Evolutionary conservation across 495 filamentous ascomycete species (phyloP), one percentile per base, ranked within the genome.

Genomic region (Hypoxylon lienhwacheense): DNA sequence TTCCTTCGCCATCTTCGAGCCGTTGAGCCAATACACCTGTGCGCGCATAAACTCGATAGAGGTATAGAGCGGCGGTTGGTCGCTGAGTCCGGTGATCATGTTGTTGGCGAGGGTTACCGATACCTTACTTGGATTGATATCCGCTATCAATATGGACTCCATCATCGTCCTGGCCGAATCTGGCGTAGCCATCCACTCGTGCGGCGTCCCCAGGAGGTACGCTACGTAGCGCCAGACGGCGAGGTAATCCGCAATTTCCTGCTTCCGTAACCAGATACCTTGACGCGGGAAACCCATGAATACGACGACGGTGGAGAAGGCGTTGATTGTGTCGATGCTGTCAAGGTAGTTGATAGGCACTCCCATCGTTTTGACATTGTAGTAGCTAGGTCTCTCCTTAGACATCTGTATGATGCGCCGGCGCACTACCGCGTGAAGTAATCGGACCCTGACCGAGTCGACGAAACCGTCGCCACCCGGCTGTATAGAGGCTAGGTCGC

Each of bases 281-380:
- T 90, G 88, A 0, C 85, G 78, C 0, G 87, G 88, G 1, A 90
- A 77, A 6, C 80, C 78, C 14, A 88, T 57, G 78, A 80, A 90
- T 43, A 90, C 78, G 3, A 90, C 64, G 0, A 77, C 76, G 17
- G 84, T 75, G 5, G 80, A 86, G 66, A 91, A 91, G 2, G 83
- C 78, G 41, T 70, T 73, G 63, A 90, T 84, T 12, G 88, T 91
- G 10, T 66, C 82, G 24, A 91, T 82, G 42, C 76, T 81, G 68
- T 91, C 88, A 2, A 91, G 72, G 54, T 90, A 85, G 64, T 84
- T 91, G 63, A 90, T 81, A 1, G 89, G 89, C 0, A 85, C 66
- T 5, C 89, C 89, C 47, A 70, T 77, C 22, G 73, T 63, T 22
- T 78, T 64, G 11, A 83, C 59, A 51, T 84, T 72, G 62, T 84